phyloP scores from a whole-genome alignment of 2,329 filamentous ascomycete genomes.

The Cordyceps tenuipes region DNA sequence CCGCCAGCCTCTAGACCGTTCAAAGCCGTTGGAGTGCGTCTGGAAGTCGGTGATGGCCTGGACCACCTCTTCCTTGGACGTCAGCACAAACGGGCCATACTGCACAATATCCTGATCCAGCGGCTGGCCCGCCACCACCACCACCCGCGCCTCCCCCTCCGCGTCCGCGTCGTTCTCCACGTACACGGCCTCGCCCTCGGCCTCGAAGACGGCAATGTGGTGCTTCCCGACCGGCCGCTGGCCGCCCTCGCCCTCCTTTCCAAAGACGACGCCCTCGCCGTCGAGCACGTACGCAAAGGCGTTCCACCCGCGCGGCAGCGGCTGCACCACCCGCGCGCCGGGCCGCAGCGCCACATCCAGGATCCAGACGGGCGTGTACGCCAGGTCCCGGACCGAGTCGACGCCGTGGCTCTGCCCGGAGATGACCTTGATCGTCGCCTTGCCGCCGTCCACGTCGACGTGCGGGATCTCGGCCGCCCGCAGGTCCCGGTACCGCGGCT shows the following conservation, averaged over 20 bases:
- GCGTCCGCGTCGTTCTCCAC: slow-evolving; percentile 61
- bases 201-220: slow-evolving; percentile 84
- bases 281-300: slow-evolving; percentile 81
- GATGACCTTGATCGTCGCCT: slow-evolving; percentile 81
- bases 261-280: slow-evolving; percentile 56
- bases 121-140: slow-evolving; percentile 71
- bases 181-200: slow-evolving; percentile 66
- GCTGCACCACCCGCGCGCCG: slow-evolving; percentile 68
- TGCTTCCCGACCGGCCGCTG: slow-evolving; percentile 51
- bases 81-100: slow-evolving; percentile 80
- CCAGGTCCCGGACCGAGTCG: slow-evolving; percentile 80
- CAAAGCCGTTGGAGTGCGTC: slow-evolving; percentile 66
- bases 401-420: slow-evolving; percentile 76
- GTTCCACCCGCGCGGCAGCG: slow-evolving; percentile 75
- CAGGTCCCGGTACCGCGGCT: slow-evolving; percentile 87
- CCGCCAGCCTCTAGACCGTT: slow-evolving; percentile 69
- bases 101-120: slow-evolving; percentile 74
- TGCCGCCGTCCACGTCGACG: slow-evolving; percentile 61
- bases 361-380: slow-evolving; percentile 96
- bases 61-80: slow-evolving; percentile 61
- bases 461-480: slow-evolving; percentile 69
- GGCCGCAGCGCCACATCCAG: slow-evolving; percentile 75
- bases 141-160: slow-evolving; percentile 48
- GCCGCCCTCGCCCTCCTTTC: slow-evolving; percentile 40
- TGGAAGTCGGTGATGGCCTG: slow-evolving; percentile 72